Evolutionary conservation across 345 rosid species (phyloP).

Genomic region (Luvunga scandens): DNA sequence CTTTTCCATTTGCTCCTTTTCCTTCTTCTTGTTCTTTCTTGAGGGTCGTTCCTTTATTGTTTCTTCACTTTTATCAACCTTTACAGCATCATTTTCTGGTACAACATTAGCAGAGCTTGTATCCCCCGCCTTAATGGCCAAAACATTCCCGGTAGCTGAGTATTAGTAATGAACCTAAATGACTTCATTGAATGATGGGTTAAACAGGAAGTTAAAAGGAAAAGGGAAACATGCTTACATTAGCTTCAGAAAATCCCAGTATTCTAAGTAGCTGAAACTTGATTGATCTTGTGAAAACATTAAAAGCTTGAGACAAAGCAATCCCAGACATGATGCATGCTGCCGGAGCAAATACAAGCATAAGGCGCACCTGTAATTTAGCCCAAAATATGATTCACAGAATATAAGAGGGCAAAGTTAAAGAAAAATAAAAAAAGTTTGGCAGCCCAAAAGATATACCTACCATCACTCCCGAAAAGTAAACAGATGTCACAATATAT

Average conservation of each 20-base stretch:
- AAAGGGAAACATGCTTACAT: slow-evolving; percentile 43
- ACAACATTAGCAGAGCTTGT: slow-evolving; percentile 32
- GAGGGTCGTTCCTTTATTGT: slow-evolving; percentile 51
- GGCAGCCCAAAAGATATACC: slow-evolving; percentile 22
- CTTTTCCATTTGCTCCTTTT: slow-evolving; percentile 54
- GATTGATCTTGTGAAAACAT: slow-evolving; percentile 81
- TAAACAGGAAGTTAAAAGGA: slow-evolving; percentile 9
- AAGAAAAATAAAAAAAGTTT: background rate
- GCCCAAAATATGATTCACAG: slow-evolving; percentile 8
- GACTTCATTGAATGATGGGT: slow-evolving; percentile 4
- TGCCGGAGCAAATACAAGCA: slow-evolving; percentile 99
- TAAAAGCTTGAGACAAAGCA: slow-evolving; percentile 96
- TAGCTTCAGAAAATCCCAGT: slow-evolving; percentile 39
- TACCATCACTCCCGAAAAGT: slow-evolving; percentile 99
- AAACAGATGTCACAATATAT: slow-evolving; percentile 89
- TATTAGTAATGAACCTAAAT: slow-evolving; percentile 19
- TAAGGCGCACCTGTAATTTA: slow-evolving; percentile 81
- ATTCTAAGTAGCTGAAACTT: slow-evolving; percentile 74
- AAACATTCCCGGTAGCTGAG: slow-evolving; percentile 25
- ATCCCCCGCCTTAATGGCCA: slow-evolving; percentile 65
- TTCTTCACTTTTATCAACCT: slow-evolving; percentile 51
- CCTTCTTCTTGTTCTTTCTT: slow-evolving; percentile 70
- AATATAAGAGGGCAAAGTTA: background rate
- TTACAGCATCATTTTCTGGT: slow-evolving; percentile 39
- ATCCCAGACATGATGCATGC: slow-evolving; percentile 99